Evolutionary conservation across 495 filamentous ascomycete genomes (phyloP).

Genomic region (Penicillium argentinense): DNA sequence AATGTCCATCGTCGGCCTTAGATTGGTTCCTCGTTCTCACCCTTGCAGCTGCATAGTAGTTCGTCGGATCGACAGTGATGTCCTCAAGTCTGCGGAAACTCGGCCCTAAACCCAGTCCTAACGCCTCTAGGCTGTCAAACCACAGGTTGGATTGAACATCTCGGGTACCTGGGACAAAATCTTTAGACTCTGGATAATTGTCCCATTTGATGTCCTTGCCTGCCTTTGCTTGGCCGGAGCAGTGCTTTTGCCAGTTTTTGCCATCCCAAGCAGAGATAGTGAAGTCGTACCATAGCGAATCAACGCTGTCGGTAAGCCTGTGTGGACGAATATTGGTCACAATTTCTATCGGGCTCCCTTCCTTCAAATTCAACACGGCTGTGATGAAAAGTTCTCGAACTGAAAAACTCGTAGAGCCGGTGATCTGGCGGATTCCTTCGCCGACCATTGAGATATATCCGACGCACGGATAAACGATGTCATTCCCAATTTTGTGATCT

Average conservation of each 20-base stretch:
- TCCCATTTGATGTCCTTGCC: neutral
- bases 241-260: slow-evolving; percentile 1
- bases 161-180: neutral
- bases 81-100: slow-evolving; percentile 1
- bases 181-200: neutral
- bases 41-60: neutral
- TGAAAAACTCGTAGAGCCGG: neutral
- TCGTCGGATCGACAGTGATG: slow-evolving; percentile 1
- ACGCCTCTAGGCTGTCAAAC: neutral
- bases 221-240: neutral
- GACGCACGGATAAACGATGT: slow-evolving; percentile 49
- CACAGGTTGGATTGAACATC: neutral
- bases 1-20: neutral
- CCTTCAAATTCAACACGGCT: neutral
- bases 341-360: neutral
- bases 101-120: slow-evolving; percentile 1
- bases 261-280: neutral
- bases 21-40: neutral
- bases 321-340: neutral
- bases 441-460: slow-evolving; percentile 49
- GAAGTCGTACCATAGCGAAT: slow-evolving; percentile 1
- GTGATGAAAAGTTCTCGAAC: neutral
- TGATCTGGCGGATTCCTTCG: slow-evolving; percentile 43
- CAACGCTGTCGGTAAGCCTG: neutral
- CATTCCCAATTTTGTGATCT: slow-evolving; percentile 39